These are phyloP conservation scores for Aspergillus bertholletiae DNA, from an alignment of 495 filamentous ascomycete genomes.

Conservation along the genomic window DNA sequence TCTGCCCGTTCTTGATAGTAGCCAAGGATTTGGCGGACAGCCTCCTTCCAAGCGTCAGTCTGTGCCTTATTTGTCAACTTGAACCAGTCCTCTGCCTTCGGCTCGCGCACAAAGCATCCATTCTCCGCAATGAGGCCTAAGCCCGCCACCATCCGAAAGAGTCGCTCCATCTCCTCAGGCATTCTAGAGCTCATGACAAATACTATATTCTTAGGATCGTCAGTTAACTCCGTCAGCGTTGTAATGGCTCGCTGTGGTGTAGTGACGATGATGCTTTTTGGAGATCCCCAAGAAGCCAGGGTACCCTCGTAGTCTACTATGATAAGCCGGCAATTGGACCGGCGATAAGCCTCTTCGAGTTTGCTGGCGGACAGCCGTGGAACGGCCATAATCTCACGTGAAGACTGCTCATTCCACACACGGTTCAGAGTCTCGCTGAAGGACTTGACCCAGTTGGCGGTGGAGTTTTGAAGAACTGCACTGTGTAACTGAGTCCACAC, in stretches of 20 bases:
- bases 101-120: conserved; percentile 79
- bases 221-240: conserved; percentile 71
- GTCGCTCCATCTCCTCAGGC: conserved; percentile 79
- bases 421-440: conserved; percentile 64
- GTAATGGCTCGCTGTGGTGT: conserved; percentile 81
- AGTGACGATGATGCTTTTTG: conserved; percentile 73
- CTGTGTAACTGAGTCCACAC: conserved; percentile 74
- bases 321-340: conserved; percentile 66
- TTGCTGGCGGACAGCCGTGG: conserved; percentile 69
- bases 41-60: conserved; percentile 70
- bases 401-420: conserved; percentile 77
- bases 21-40: conserved; percentile 68
- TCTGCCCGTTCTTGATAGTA: conserved; percentile 89
- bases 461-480: conserved; percentile 75
- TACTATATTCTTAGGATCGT: conserved; percentile 76
- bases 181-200: conserved; percentile 88
- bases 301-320: conserved; percentile 93
- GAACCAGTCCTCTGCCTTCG: conserved; percentile 63
- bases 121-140: conserved; percentile 90
- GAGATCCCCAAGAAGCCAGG: conserved; percentile 76
- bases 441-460: conserved; percentile 73
- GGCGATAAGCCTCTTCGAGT: conserved; percentile 61
- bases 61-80: conserved; percentile 65
- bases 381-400: conserved; percentile 77
- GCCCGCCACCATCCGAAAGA: conserved; percentile 74